These are phyloP conservation scores for Baorangia bicolor DNA, from an alignment of 768 basidiomycete genomes.

Conservation along the genomic window DNA sequence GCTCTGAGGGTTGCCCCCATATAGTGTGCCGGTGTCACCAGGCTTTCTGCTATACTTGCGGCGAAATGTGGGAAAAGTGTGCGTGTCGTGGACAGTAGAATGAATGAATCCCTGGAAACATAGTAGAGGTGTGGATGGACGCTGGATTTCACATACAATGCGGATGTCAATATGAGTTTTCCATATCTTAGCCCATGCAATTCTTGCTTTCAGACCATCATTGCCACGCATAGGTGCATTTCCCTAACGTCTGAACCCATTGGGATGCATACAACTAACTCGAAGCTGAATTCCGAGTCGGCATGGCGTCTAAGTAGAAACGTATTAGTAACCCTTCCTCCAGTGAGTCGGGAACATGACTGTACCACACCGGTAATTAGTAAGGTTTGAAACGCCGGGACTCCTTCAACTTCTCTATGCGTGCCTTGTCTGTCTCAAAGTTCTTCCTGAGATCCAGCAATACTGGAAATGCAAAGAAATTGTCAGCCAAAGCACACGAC, in stretches of 20 bases:
- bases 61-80: conserved; percentile 7
- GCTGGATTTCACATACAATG: neutral
- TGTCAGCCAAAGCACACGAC: neutral
- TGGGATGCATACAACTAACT: neutral
- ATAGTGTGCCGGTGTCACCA: conserved; percentile 53
- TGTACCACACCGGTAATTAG: conserved; percentile 35
- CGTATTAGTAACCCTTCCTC: neutral
- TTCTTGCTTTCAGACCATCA: neutral
- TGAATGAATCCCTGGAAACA: neutral
- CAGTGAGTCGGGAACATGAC: neutral
- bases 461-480: conserved; percentile 34
- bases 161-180: neutral
- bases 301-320: neutral
- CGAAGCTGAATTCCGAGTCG: neutral
- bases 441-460: conserved; percentile 64
- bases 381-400: conserved; percentile 87
- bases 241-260: neutral
- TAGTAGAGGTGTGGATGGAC: neutral
- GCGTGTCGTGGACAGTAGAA: neutral
- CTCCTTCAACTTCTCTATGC: conserved; percentile 48
- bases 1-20: conserved; percentile 56
- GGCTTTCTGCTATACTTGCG: conserved; percentile 26
- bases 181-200: neutral
- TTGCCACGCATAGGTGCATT: too few relatives aligned
- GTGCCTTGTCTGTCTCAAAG: conserved; percentile 86